Percentiles rank a stretch among this genome's conserved stretches.
phyloP scores from a whole-genome alignment of 2,329 filamentous ascomycete species.

The Phoma sp. region DNA sequence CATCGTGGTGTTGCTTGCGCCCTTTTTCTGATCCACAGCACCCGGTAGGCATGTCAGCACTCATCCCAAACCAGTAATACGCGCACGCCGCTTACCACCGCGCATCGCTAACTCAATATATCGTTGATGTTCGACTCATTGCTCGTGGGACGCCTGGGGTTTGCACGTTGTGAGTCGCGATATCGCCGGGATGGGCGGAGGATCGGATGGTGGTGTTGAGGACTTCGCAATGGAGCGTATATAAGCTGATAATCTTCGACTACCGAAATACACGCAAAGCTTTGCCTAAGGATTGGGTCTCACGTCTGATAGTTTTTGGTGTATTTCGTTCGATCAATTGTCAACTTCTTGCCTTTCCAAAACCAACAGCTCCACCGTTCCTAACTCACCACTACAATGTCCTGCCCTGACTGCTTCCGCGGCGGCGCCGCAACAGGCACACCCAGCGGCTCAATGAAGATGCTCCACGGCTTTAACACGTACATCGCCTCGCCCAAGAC shows the following conservation, averaged over 20 bases:
- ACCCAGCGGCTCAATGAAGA: slow-evolving; percentile 18
- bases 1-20: not conserved
- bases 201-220: not conserved
- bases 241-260: not conserved
- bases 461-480: slow-evolving; percentile 22
- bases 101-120: not conserved
- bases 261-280: too few species aligned
- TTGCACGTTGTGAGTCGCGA: not conserved
- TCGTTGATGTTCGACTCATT: not conserved
- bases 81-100: not conserved
- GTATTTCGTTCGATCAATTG: too few species aligned
- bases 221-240: not conserved
- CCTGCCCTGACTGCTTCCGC: slow-evolving; percentile 36
- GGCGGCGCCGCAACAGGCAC: slow-evolving; percentile 25
- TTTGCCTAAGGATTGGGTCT: too few species aligned
- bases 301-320: too few species aligned
- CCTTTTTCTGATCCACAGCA: not conserved
- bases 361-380: not conserved
- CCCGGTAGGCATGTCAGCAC: not conserved
- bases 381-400: slow-evolving; percentile 16
- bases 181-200: not conserved
- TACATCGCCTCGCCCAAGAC: slow-evolving; percentile 27
- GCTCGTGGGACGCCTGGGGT: not conserved
- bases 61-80: not conserved
- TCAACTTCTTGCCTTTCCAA: too few species aligned